Evolutionary conservation across 1,139 yeast genomes (phyloP), one percentile per base, ranked within the genome.

Genomic region (Suhomyces bokatorum): DNA sequence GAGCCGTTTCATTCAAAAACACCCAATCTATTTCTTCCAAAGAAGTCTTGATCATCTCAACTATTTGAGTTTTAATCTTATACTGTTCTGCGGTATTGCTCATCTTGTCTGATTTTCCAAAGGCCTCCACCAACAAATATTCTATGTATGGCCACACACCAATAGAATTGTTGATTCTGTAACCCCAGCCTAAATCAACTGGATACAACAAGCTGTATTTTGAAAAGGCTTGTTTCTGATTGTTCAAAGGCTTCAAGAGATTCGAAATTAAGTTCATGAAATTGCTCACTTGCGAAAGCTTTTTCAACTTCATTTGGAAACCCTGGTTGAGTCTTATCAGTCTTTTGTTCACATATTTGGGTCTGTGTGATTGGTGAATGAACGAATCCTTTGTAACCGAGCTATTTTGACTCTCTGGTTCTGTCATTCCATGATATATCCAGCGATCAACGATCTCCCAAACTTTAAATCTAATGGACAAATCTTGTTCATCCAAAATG

Each of bases 121-220:
- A 80, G 0, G 89, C 80, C 35, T 85, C 87, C n/a, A 75, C 65
- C 33, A 87, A 62, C 22, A 89, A 60, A 55, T 80, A 89, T 47
- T 88, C 95, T 43, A 87, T 66, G 55, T 90, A 91, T 3, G 95
- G 91, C 81, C 91, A 82, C 10, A 89, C 65, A 3, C 97, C 96
- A 13, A 73, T 66, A 39, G 75, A 63, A 45, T 64, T 78, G 40
- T 64, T 62, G 26, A 55, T 49, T 56, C 96, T 74, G 52, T 83
- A 79, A 1, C 74, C 71, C 13, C 62, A 63, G 0, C 97, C 96
- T 26, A 89, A 63, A 45, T 78, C 80, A 8, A 71, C 60, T 1
- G 96, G 96, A 55, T 75, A 87, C 12, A 83, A 73, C n/a, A 79
- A 60, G 2, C 61, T 50, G 41, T 72, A 63, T 31, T 70, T 69